These are phyloP conservation scores for Ceratocystis eucalypticola DNA, from an alignment of 2,329 filamentous ascomycete genomes.

Conservation along the genomic window DNA sequence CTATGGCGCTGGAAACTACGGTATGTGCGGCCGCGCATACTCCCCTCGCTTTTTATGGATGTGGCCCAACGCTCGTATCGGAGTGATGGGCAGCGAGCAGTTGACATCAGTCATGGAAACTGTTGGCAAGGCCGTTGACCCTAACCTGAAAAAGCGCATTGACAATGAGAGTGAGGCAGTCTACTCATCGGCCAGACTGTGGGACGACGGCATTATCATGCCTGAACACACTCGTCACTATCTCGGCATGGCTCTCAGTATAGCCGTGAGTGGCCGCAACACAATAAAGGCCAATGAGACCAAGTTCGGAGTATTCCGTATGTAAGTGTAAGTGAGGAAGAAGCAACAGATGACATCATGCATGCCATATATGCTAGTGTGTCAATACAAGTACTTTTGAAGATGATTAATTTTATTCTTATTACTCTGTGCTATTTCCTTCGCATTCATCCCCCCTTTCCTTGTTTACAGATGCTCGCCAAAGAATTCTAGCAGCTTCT, in stretches of 20 bases:
- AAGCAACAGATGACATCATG: background rate
- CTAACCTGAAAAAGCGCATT: constrained; percentile 68
- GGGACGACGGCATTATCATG: constrained; percentile 74
- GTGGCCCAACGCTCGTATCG: constrained; percentile 94
- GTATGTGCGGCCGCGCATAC: constrained; percentile 94
- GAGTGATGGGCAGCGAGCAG: constrained; percentile 93
- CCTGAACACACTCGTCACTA: constrained; percentile 62
- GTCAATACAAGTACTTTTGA: background rate
- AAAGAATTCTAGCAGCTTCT: constrained; percentile 46
- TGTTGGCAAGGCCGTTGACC: constrained; percentile 63
- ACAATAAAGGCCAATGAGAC: constrained; percentile 47
- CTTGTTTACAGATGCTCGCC: constrained; percentile 34
- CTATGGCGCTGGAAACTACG: constrained; percentile 92
- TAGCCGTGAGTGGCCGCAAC: constrained; percentile 55
- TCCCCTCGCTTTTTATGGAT: constrained; percentile 85
- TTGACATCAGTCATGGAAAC: constrained; percentile 87
- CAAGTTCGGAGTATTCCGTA: constrained; percentile 69
- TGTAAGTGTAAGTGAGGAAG: constrained; percentile 34
- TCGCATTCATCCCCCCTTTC: background rate
- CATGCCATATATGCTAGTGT: background rate
- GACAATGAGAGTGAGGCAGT: constrained; percentile 80
- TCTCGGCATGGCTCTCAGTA: constrained; percentile 57
- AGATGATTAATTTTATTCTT: background rate
- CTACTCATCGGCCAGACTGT: constrained; percentile 77
- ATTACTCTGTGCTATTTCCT: background rate